Base-by-base conservation (phyloP, 768 basidiomycete species). In the Sarcodon sp. region DNA sequence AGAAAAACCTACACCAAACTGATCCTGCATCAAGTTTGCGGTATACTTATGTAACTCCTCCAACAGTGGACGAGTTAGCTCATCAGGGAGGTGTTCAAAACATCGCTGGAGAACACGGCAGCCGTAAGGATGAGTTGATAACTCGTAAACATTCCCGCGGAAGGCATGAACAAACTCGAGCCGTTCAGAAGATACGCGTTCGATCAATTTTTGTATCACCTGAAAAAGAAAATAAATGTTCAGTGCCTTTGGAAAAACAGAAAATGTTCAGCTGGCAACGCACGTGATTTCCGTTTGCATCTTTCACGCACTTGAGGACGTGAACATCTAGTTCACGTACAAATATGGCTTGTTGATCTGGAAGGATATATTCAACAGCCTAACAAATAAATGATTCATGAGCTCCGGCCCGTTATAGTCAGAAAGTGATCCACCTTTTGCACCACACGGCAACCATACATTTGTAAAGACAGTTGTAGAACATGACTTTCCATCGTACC, bases 361-460 rank as follows among this genome's bases (percentile, higher is more conserved):
- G 79, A 13, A 79, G 67, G 46, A 91, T 70, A 58, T 73, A 78
- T 58, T 97, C 92, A 16, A 98, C 71, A 31, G 90, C 89, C 87
- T 96, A 56, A 35, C 54, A 32, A 13, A 56, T 50, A 36, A 49
- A 50, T 48, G 37, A 41, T 52, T 47, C 46, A 49, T 38, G 46
- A 49, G 15, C 27, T 41, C 44, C n/a, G 4, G 56, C 46, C 36
- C 6, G 44, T 36, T 4, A 15, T 8, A 33, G 8, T 7, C 39
- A n/a, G 49, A 6, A 9, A 34, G 47, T 4, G n/a, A 35, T 18
- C 27, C 51, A 87, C 89, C 82, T 91, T 91, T 62, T 94, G 91
- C 15, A 93, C 83, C 6, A 98, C 92, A 11, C 94, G 79, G 64
- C 94, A 99, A 4, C 93, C 94, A 63, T 98, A 98, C 76, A 93